These are phyloP conservation scores for Xerophyta viscosa DNA, from an alignment of 106 monocot species.

Conservation along the genomic window DNA sequence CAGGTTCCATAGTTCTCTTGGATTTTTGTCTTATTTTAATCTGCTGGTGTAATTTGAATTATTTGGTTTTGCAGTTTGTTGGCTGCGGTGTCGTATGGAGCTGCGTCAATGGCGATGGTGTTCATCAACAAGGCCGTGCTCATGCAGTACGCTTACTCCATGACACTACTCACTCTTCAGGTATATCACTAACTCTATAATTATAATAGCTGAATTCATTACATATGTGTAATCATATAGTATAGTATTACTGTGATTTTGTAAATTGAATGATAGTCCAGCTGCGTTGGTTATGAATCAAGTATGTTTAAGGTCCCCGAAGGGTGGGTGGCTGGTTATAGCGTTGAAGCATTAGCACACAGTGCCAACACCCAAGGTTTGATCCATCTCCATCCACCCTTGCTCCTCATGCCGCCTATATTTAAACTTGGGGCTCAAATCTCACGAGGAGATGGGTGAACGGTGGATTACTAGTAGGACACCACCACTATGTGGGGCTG, in stretches of 20 bases:
- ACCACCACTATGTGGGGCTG: no score
- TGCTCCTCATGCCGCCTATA: no score
- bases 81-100: slow-evolving; percentile 79
- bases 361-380: no score
- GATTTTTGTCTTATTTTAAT: not conserved
- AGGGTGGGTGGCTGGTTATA: no score
- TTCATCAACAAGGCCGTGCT: slow-evolving; percentile 98
- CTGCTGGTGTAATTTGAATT: not conserved
- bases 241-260: not conserved
- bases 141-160: slow-evolving; percentile 90
- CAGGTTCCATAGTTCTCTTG: slow-evolving; percentile 7
- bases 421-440: no score
- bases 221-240: not conserved
- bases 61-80: slow-evolving; percentile 31
- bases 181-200: no score
- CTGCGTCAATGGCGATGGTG: slow-evolving; percentile 97
- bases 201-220: not conserved
- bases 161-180: slow-evolving; percentile 93
- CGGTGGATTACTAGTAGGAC: no score
- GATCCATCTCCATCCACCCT: no score
- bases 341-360: no score
- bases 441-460: no score
- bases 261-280: not conserved
- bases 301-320: no score
- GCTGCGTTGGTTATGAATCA: no score